phyloP scores from a whole-genome alignment of 148 eudicot genomes.

The Diospyros kaki region DNA sequence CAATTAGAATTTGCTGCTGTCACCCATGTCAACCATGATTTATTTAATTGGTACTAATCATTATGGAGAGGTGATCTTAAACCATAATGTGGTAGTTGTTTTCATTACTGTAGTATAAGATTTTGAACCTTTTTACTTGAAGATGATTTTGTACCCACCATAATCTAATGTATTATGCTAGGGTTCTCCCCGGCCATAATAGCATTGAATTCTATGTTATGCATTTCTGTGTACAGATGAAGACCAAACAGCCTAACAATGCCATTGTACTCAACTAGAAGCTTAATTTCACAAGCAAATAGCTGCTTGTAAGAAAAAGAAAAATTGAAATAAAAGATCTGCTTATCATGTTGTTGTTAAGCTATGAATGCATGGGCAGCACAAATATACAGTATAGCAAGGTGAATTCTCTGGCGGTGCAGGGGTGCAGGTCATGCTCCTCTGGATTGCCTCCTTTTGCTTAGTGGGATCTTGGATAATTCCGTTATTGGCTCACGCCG shows the following conservation, averaged over 20 bases:
- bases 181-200: neutral
- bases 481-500: conserved; percentile 63
- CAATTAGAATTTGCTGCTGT: neutral
- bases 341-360: neutral
- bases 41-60: neutral
- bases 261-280: neutral
- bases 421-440: conserved; percentile 75
- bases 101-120: neutral
- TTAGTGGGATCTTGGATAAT: conserved; percentile 74
- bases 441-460: conserved; percentile 71
- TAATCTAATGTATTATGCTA: no score
- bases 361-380: neutral
- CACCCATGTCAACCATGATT: neutral
- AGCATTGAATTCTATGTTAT: neutral
- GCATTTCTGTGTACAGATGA: neutral
- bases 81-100: neutral
- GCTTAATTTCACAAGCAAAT: neutral
- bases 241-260: neutral
- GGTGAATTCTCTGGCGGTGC: conserved; percentile 18
- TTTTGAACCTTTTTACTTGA: neutral
- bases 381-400: neutral
- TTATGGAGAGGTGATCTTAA: neutral
- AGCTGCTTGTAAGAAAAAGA: neutral
- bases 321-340: neutral
- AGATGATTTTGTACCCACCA: neutral